Conservation (phyloP, 2,329 filamentous ascomycete species). For the Alternaria angustiovoidea region DNA sequence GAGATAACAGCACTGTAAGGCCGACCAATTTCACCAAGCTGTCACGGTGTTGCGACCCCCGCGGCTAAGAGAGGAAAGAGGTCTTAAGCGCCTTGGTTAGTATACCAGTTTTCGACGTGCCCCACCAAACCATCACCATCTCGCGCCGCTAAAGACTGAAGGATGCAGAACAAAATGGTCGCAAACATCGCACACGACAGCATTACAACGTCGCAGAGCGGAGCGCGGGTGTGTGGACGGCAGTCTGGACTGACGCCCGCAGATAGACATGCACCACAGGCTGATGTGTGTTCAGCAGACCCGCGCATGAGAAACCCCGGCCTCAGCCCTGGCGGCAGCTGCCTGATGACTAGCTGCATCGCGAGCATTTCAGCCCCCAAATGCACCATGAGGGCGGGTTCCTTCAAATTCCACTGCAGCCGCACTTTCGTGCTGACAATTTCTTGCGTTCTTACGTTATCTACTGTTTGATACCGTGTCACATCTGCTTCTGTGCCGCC, state of each 20-base stretch:
- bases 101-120: conserved; percentile 12
- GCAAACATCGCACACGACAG: conserved; percentile 11
- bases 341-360: conserved; percentile 44
- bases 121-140: conserved; percentile 14
- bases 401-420: conserved; percentile 30
- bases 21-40: background rate
- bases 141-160: conserved; percentile 2
- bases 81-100: conserved; percentile 7
- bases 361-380: conserved; percentile 37
- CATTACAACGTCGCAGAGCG: conserved; percentile 4
- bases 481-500: conserved; percentile 34
- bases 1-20: background rate
- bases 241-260: conserved; percentile 13
- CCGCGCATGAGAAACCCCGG: conserved; percentile 21
- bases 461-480: conserved; percentile 30
- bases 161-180: conserved; percentile 5
- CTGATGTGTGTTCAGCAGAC: conserved; percentile 32
- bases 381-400: conserved; percentile 19
- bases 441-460: conserved; percentile 23
- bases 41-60: conserved; percentile 7
- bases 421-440: conserved; percentile 25
- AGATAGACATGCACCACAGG: conserved; percentile 7
- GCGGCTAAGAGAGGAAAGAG: conserved; percentile 8
- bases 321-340: conserved; percentile 34
- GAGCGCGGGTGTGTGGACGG: conserved; percentile 18